Percentiles rank a stretch among this genome's conserved stretches.
These are phyloP conservation scores for Dactylorhiza incarnata DNA, from an alignment of 106 monocot genomes.

Conservation along the genomic window DNA sequence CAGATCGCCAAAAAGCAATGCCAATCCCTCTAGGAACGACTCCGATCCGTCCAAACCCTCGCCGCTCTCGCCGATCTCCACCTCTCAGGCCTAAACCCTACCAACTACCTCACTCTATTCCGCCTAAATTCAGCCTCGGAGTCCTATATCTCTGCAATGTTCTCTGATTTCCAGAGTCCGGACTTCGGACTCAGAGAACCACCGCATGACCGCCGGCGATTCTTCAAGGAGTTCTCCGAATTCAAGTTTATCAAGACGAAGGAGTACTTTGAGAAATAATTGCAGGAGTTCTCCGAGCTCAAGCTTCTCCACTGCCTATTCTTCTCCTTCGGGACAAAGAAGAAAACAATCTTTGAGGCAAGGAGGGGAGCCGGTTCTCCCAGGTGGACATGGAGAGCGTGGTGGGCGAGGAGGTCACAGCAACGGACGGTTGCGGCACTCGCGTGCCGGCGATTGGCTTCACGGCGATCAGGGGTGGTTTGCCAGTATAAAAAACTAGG, in stretches of 20 bases:
- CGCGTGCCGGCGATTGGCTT: slow-evolving; percentile 36
- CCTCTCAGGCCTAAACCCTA: slow-evolving; percentile 50
- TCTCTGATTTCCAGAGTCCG: slow-evolving; percentile 42
- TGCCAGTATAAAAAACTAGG: too few relatives aligned
- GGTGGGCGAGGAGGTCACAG: slow-evolving; percentile 4
- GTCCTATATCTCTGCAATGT: slow-evolving; percentile 40
- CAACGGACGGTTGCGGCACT: background rate
- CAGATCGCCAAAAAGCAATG: slow-evolving; percentile 23
- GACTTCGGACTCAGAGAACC: slow-evolving; percentile 22
- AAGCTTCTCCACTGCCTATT: slow-evolving; percentile 63
- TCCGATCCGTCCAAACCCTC: slow-evolving; percentile 31
- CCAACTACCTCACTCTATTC: slow-evolving; percentile 49
- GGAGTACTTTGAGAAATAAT: background rate
- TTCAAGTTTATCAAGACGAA: slow-evolving; percentile 13
- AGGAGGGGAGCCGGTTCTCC: slow-evolving; percentile 49
- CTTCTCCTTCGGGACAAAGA: slow-evolving; percentile 36
- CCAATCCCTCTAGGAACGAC: slow-evolving; percentile 23
- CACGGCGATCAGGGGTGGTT: slow-evolving; percentile 9
- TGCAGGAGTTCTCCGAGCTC: slow-evolving; percentile 23
- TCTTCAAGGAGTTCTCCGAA: slow-evolving; percentile 39
- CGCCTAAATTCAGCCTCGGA: slow-evolving; percentile 43
- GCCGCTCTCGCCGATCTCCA: slow-evolving; percentile 44
- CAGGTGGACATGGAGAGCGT: slow-evolving; percentile 94
- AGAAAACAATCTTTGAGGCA: slow-evolving; percentile 35
- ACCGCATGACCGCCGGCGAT: slow-evolving; percentile 10